phyloP scores from a whole-genome alignment of 208 protist species.

The Trypanosoma platydactyli region DNA sequence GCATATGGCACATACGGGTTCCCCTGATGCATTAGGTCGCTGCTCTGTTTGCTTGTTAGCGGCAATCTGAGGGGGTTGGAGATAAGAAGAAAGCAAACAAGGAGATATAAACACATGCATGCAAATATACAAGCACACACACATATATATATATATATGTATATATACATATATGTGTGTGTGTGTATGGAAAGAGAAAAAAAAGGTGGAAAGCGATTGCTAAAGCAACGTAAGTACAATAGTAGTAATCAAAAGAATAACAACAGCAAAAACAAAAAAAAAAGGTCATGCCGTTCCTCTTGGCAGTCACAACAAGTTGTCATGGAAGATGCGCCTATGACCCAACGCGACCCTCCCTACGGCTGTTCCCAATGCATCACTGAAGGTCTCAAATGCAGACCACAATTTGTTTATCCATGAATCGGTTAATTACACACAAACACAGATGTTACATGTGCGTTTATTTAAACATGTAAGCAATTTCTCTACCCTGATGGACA shows the following conservation, averaged over 20 bases:
- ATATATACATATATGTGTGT: background rate
- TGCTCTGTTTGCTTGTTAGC: background rate
- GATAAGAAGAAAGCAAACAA: background rate
- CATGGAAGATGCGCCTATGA: too few species aligned
- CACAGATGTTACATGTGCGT: too few species aligned
- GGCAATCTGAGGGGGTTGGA: background rate
- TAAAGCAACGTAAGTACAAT: background rate
- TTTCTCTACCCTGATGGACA: too few species aligned
- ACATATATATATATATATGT: background rate
- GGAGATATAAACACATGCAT: background rate
- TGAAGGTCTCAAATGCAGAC: too few species aligned
- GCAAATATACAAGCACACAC: background rate
- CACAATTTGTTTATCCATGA: too few species aligned
- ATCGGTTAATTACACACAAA: too few species aligned
- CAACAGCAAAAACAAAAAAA: constrained; percentile 2
- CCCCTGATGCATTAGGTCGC: constrained; percentile 23
- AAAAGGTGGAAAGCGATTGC: constrained; percentile 10
- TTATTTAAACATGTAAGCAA: too few species aligned
- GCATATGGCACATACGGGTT: constrained; percentile 20
- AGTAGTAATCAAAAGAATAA: constrained; percentile 7
- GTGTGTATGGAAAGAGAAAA: constrained; percentile 3
- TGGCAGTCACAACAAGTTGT: too few species aligned
- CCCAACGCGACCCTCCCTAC: too few species aligned
- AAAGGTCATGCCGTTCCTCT: background rate
- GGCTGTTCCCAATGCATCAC: too few species aligned